A percentile compares a stretch with the other conserved stretches of the same genome.
These are phyloP conservation scores for Rubus idaeus DNA, from an alignment of 306 rosid species.

Conservation along the genomic window DNA sequence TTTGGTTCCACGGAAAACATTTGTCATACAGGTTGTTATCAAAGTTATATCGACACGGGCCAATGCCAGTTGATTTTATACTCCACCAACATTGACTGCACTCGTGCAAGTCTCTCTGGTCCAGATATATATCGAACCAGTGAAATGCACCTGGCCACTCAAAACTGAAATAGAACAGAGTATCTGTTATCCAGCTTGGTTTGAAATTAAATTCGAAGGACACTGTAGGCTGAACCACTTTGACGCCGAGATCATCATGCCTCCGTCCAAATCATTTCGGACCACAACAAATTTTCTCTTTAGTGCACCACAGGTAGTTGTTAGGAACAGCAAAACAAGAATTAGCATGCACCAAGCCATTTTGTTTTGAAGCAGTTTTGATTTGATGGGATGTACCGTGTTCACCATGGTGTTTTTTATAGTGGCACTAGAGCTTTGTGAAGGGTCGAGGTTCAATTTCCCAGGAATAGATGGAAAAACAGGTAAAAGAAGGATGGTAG, in stretches of 20 bases:
- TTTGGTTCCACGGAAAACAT: no score
- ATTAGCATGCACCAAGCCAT: background rate
- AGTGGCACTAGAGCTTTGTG: no score
- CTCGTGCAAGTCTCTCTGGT: background rate
- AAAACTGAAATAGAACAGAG: background rate
- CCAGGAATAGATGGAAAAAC: no score
- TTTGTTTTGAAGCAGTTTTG: no score
- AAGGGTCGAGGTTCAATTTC: no score
- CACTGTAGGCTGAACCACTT: background rate
- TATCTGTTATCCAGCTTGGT: background rate
- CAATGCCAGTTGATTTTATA: background rate
- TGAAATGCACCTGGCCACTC: slow-evolving; percentile 2
- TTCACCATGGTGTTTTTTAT: no score
- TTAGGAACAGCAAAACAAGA: background rate
- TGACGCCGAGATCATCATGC: background rate
- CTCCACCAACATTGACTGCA: background rate
- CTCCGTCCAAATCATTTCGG: background rate
- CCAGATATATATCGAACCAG: background rate
- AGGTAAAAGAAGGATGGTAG: no score
- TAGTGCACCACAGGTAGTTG: background rate
- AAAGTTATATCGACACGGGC: background rate
- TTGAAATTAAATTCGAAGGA: background rate
- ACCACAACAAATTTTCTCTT: background rate
- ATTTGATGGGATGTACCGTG: no score
- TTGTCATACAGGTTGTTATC: no score